phyloP scores from a whole-genome alignment of 345 rosid genomes.

The Bruguiera parviflora region DNA sequence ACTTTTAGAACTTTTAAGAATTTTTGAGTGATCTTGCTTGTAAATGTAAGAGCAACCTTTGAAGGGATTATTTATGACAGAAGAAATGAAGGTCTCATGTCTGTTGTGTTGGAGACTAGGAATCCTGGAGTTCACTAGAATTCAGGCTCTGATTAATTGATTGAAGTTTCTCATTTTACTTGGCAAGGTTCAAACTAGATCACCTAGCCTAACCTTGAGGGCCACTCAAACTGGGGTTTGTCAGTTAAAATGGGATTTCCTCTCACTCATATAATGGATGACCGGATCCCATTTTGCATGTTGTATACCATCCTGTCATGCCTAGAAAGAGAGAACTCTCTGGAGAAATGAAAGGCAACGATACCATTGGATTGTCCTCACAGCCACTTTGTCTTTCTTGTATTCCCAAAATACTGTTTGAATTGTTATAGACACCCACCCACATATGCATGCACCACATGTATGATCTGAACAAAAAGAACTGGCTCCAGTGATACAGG shows the following conservation, averaged over 20 bases:
- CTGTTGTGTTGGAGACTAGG: neutral
- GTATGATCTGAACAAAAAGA: too few species aligned
- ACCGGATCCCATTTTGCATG: neutral
- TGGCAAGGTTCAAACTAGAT: neutral
- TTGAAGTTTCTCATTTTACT: neutral
- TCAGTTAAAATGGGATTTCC: neutral
- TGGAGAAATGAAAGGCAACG: neutral
- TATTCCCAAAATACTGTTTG: neutral
- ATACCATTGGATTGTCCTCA: neutral
- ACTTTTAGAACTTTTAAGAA: neutral
- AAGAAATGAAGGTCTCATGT: neutral
- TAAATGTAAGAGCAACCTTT: neutral
- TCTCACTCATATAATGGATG: neutral
- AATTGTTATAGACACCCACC: neutral
- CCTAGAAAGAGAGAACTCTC: neutral
- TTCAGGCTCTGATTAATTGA: neutral
- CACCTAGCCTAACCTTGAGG: neutral
- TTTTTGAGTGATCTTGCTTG: neutral
- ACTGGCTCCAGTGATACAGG: too few species aligned
- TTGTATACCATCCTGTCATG: neutral
- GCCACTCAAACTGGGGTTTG: too few species aligned
- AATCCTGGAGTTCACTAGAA: neutral
- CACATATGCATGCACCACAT: too few species aligned
- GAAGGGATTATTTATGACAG: neutral
- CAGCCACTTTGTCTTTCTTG: neutral